phyloP scores from a whole-genome alignment of 2,329 filamentous ascomycete species.

The Diaporthe nobilis region DNA sequence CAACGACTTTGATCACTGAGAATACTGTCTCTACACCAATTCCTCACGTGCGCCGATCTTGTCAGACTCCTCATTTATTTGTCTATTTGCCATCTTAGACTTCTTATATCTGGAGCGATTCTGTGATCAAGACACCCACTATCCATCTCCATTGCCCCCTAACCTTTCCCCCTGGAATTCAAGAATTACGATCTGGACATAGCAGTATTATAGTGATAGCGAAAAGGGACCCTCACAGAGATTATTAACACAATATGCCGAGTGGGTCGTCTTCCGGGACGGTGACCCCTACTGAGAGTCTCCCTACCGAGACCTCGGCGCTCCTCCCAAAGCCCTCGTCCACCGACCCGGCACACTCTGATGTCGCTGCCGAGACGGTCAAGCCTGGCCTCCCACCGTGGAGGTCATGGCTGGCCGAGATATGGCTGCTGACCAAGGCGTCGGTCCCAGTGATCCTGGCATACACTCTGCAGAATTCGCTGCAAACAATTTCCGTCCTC shows the following conservation, averaged over 20 bases:
- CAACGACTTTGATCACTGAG: background rate
- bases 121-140: background rate
- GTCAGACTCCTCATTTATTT: background rate
- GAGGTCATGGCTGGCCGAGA: slow-evolving; percentile 67
- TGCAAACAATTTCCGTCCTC: slow-evolving; percentile 86
- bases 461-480: slow-evolving; percentile 87
- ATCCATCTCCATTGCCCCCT: background rate
- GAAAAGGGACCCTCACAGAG: background rate
- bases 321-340: slow-evolving; percentile 41
- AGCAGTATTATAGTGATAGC: background rate
- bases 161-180: too few species aligned
- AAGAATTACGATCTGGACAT: background rate
- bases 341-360: slow-evolving; percentile 10
- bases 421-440: slow-evolving; percentile 76
- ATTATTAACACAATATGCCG: slow-evolving; percentile 27
- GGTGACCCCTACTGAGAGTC: slow-evolving; percentile 30
- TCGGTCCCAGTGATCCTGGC: slow-evolving; percentile 86
- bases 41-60: background rate
- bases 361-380: slow-evolving; percentile 19
- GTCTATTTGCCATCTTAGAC: background rate
- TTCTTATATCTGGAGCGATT: too few species aligned
- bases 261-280: slow-evolving; percentile 38
- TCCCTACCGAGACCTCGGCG: slow-evolving; percentile 41
- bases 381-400: slow-evolving; percentile 49
- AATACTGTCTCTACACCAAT: background rate